Conservation (phyloP, 495 filamentous ascomycete genomes). For the Penicillium paradoxum region DNA sequence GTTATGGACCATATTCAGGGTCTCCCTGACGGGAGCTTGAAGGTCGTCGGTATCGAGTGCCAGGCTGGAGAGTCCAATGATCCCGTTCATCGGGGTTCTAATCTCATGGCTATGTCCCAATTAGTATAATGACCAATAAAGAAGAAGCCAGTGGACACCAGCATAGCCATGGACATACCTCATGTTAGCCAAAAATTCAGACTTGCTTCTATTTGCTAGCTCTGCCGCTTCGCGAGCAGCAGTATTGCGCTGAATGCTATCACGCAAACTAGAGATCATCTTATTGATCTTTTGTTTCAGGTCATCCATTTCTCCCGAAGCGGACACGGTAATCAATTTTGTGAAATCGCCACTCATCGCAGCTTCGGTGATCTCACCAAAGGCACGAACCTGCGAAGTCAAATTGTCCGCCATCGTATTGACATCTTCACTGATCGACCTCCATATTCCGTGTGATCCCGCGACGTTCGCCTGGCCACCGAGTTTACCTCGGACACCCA, state of each 20-base stretch:
- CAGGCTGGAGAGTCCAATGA: constrained; percentile 76
- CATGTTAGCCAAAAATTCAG: constrained; percentile 69
- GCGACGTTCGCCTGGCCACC: constrained; percentile 87
- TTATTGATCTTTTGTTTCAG: constrained; percentile 93
- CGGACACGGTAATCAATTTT: constrained; percentile 84
- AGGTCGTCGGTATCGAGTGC: constrained; percentile 59
- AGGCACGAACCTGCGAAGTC: constrained; percentile 84
- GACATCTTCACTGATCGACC: constrained; percentile 81
- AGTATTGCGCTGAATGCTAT: constrained; percentile 39
- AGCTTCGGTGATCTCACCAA: constrained; percentile 87
- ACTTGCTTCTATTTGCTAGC: constrained; percentile 56
- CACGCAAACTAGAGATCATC: constrained; percentile 84
- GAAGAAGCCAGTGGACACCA: constrained; percentile 41
- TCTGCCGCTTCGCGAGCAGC: constrained; percentile 49
- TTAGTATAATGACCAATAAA: constrained; percentile 52
- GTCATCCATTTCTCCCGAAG: constrained; percentile 94
- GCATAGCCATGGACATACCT: constrained; percentile 69
- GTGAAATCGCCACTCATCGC: constrained; percentile 86
- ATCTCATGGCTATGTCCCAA: constrained; percentile 61
- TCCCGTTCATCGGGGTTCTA: constrained; percentile 66
- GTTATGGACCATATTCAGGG: constrained; percentile 91
- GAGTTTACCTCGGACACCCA: constrained; percentile 85
- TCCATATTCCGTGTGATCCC: constrained; percentile 92
- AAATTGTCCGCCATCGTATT: constrained; percentile 83
- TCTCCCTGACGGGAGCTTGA: constrained; percentile 73